These are phyloP conservation scores for Zygoascus ofunaensis DNA, from an alignment of 805 yeast genomes.

Conservation along the genomic window DNA sequence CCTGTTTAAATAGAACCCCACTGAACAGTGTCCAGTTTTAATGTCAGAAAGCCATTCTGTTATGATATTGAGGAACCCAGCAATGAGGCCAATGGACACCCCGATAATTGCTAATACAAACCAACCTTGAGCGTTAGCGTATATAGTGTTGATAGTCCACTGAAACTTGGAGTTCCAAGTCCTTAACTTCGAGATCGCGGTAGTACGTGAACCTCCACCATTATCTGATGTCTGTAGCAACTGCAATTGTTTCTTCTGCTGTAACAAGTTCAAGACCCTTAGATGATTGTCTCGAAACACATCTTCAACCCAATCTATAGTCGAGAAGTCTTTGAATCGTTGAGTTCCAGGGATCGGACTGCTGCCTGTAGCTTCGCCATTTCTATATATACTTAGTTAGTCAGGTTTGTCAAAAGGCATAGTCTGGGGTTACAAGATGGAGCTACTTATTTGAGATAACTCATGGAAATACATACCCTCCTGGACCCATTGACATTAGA, in stretches of 20 bases:
- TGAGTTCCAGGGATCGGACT: conserved; percentile 6
- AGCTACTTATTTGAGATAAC: too few species aligned
- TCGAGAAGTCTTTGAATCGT: conserved; percentile 39
- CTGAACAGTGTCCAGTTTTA: conserved; percentile 68
- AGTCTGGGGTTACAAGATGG: too few species aligned
- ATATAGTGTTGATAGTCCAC: conserved; percentile 4
- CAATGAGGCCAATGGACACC: conserved; percentile 65
- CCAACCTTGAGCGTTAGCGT: conserved; percentile 48
- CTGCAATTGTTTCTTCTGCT: background rate
- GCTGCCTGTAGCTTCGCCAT: background rate
- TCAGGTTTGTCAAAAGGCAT: too few species aligned
- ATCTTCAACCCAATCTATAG: conserved; percentile 55
- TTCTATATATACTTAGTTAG: too few species aligned
- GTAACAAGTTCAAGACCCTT: conserved; percentile 5
- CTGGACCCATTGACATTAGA: too few species aligned
- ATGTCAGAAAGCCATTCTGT: conserved; percentile 82
- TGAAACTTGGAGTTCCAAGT: conserved; percentile 10
- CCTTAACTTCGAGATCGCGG: background rate
- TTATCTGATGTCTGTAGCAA: conserved; percentile 10
- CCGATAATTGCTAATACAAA: conserved; percentile 71
- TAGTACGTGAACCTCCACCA: conserved; percentile 8
- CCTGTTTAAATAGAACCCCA: conserved; percentile 59
- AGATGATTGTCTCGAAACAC: conserved; percentile 29
- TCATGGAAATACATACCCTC: too few species aligned
- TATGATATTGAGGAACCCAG: conserved; percentile 69